phyloP scores from a whole-genome alignment of 1,139 yeast species.

The Kodamaea suecica region DNA sequence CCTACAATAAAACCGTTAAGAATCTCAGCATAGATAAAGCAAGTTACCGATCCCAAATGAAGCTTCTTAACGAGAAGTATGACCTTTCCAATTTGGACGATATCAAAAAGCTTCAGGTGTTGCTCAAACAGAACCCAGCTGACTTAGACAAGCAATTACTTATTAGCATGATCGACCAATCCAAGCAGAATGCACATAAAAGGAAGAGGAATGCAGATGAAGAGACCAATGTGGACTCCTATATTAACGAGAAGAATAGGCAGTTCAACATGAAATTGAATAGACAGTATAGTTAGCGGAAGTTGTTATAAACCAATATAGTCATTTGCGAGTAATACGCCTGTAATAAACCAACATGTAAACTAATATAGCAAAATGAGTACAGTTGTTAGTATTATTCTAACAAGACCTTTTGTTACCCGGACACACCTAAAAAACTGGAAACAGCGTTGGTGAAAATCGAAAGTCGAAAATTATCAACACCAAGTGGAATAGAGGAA shows the following conservation, averaged over 20 bases:
- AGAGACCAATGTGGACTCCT: conserved; percentile 35
- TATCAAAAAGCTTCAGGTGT: conserved; percentile 8
- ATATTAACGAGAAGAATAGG: conserved; percentile 72
- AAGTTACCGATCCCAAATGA: conserved; percentile 37
- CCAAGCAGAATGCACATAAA: conserved; percentile 24
- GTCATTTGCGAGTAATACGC: too few species aligned
- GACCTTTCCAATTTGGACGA: conserved; percentile 6
- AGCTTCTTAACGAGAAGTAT: conserved; percentile 15
- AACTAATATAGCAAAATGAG: too few species aligned
- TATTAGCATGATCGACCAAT: conserved; percentile 36
- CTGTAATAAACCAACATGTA: too few species aligned
- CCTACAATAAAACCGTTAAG: conserved; percentile 53
- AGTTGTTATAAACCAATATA: too few species aligned
- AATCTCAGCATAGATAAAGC: conserved; percentile 40
- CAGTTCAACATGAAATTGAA: conserved; percentile 74
- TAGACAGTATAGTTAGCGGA: conserved; percentile 38
- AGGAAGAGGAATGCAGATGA: conserved; percentile 30
- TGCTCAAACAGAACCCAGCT: conserved; percentile 12
- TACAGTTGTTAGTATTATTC: too few species aligned
- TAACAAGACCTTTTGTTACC: too few species aligned
- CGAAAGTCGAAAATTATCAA: not conserved
- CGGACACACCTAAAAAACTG: not conserved
- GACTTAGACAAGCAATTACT: conserved; percentile 22
- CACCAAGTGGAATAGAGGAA: not conserved
- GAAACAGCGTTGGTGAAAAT: not conserved